Base-by-base conservation (phyloP, 2,329 filamentous ascomycete species). In the Endocalyx cinctus region DNA sequence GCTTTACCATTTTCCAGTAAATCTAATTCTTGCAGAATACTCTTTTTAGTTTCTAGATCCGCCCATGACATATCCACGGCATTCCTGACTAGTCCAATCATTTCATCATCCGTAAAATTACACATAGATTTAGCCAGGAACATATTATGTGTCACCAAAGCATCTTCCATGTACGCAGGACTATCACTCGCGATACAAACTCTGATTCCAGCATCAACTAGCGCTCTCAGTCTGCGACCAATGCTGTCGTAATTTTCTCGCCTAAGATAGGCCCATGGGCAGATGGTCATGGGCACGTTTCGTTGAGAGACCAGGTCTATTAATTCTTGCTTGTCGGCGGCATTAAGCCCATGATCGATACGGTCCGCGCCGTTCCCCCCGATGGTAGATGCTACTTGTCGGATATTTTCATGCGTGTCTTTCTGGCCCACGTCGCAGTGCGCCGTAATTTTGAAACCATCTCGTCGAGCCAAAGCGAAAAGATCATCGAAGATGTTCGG, bases 371-470 rank as follows among this genome's bases (percentile, higher is more conserved):
- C n/a, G n/a, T n/a, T n/a, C n/a, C n/a, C n/a, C n/a, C n/a, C n/a
- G n/a, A n/a, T n/a, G n/a, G n/a, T n/a, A n/a, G n/a, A n/a, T n/a
- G n/a, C n/a, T n/a, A n/a, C n/a, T n/a, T n/a, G n/a, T n/a, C n/a
- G 47, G 12, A 69, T 57, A 37, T 73, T 66, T 17, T 59, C 60
- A 15, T 60, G 59, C 0, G 64, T 63, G 38, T 71, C 66, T 35
- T 66, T 63, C 41, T 72, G 66, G 27, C 66, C 68, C 27, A 72
- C 66, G 37, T 73, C 70, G 46, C 67, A 72, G 35, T 74, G 70
- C 45, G 62, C 62, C 3, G 69, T 74, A 11, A 68, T 50, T 23
- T 63, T 59, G 34, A 68, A 55, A 0, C 66, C 65, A 26, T 69
- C 65, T 11, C 36, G 37, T 33, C 50, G 43, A 3, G 65, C 65